Percentiles rank a stretch among this genome's conserved stretches.
phyloP scores from a whole-genome alignment of 176 grass and related monocot species.

The sorghum (Sorghum bicolor) region Sorghum_bicolor_NCBIv3 NC_012872.2:51646501-51647000 shows the following conservation, averaged over 20 bases:
- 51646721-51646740: constrained; percentile 56
- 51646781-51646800: constrained; percentile 83
- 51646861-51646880: not conserved
- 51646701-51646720: constrained; percentile 72
- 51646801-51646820: constrained; percentile 93
- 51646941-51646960: constrained; percentile 42
- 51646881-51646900: not conserved
- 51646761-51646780: constrained; percentile 91
- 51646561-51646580: constrained; percentile 97
- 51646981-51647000: constrained; percentile 88
- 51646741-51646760: constrained; percentile 92
- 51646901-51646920: not conserved
- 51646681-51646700: constrained; percentile 69
- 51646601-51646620: constrained; percentile 51
- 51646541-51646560: constrained; percentile 73
- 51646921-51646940: not conserved
- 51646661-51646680: constrained; percentile 90
- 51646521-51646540: constrained; percentile 96
- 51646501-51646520: constrained; percentile 96
- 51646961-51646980: constrained; percentile 96
- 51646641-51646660: constrained; percentile 68
- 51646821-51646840: constrained; percentile 97
- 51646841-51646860: constrained; percentile 56
- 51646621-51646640: constrained; percentile 58
- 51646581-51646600: constrained; percentile 63